Evolutionary conservation across 2,329 filamentous ascomycete genomes (phyloP).

Genomic region (Alternaria novae-zelandiae): DNA sequence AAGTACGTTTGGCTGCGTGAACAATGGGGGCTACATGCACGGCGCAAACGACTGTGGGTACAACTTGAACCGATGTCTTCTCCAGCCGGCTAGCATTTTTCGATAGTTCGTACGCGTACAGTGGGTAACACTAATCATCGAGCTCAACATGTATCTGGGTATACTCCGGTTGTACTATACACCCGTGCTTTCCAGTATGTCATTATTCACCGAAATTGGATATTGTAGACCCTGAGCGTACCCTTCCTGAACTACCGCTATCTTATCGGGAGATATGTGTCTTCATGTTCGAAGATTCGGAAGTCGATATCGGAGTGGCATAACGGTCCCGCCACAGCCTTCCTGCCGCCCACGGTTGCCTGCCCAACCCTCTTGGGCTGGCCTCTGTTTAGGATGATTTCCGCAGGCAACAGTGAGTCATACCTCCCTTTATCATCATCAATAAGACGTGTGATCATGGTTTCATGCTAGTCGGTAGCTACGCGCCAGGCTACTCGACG

Average conservation of each 20-base stretch:
- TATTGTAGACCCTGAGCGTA: not conserved
- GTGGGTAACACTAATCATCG: not conserved
- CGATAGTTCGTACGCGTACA: not conserved
- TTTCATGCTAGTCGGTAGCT: slow-evolving; percentile 5
- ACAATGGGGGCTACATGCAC: not conserved
- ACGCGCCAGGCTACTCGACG: slow-evolving; percentile 16
- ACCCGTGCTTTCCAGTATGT: not conserved
- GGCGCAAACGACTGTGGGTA: not conserved
- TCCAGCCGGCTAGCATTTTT: not conserved
- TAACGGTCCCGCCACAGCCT: slow-evolving; percentile 6
- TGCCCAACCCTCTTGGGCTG: slow-evolving; percentile 3
- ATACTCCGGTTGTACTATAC: not conserved
- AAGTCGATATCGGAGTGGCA: not conserved
- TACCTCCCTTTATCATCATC: slow-evolving; percentile 8
- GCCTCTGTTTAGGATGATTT: not conserved
- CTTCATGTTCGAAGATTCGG: not conserved
- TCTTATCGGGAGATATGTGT: not conserved
- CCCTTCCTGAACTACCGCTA: not conserved
- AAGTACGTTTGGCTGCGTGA: not conserved
- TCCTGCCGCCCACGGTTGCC: slow-evolving; percentile 3
- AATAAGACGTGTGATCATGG: slow-evolving; percentile 12
- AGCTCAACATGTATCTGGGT: not conserved
- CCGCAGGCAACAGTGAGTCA: slow-evolving; percentile 26
- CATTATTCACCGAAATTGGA: not conserved
- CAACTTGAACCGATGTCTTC: not conserved